These are phyloP conservation scores for Vitis labrusca DNA, from an alignment of 164 flowering plant species.

Conservation along the genomic window DNA sequence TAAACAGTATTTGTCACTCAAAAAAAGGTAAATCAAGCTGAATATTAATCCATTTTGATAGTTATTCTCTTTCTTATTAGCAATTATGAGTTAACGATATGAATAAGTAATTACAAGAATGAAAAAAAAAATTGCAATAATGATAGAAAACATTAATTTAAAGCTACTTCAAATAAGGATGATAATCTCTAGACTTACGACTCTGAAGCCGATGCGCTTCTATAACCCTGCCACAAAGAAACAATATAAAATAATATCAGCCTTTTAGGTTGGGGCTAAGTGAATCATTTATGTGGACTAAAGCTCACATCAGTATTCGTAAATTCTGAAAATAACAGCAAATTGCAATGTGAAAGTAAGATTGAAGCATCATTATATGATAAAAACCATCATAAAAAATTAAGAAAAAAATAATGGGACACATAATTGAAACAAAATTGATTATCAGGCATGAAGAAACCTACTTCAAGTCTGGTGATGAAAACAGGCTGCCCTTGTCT, in stretches of 20 bases:
- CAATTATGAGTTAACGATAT: too few relatives aligned
- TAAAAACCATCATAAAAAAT: background rate
- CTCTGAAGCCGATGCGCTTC: slow-evolving; percentile 83
- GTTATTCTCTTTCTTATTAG: too few relatives aligned
- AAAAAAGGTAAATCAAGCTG: too few relatives aligned
- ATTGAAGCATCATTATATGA: background rate
- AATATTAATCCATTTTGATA: too few relatives aligned
- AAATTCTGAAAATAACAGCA: background rate
- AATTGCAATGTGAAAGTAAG: background rate
- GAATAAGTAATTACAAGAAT: background rate
- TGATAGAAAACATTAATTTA: background rate
- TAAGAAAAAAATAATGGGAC: background rate
- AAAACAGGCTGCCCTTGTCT: slow-evolving; percentile 80
- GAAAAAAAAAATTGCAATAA: background rate
- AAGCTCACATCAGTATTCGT: background rate
- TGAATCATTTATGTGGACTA: too few relatives aligned
- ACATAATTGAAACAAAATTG: too few relatives aligned
- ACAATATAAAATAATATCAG: background rate
- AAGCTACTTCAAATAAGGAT: slow-evolving; percentile 4
- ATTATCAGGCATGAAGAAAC: slow-evolving; percentile 10
- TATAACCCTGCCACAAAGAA: slow-evolving; percentile 70
- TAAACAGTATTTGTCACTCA: too few relatives aligned
- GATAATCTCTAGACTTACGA: slow-evolving; percentile 55
- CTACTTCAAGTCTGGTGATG: slow-evolving; percentile 87
- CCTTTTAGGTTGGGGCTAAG: too few relatives aligned